Evolutionary conservation across 257 asterid species (phyloP).

Genomic region (Rubia yunnanensis): DNA sequence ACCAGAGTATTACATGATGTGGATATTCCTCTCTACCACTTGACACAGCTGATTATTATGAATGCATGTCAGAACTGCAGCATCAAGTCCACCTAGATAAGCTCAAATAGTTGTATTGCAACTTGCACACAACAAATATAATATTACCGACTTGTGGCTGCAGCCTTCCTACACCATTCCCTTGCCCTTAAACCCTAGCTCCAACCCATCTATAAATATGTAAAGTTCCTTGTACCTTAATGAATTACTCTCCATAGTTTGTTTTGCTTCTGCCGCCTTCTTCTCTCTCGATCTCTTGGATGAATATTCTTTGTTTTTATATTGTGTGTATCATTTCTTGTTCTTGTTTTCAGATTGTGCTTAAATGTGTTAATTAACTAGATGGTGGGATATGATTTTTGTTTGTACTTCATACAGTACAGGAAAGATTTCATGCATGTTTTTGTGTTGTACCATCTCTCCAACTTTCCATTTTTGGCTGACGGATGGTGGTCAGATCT

Average conservation of each 20-base stretch:
- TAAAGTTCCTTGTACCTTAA: not conserved
- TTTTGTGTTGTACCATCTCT: no score
- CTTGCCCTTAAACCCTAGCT: not conserved
- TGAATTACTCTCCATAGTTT: not conserved
- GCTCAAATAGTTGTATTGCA: not conserved
- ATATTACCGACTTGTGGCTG: not conserved
- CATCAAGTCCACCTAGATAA: not conserved
- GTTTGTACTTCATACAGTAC: not conserved
- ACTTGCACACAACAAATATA: not conserved
- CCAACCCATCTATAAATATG: not conserved
- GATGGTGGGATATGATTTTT: not conserved
- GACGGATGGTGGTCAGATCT: not conserved
- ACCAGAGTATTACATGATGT: no score
- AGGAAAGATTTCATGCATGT: no score
- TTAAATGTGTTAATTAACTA: not conserved
- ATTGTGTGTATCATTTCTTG: no score
- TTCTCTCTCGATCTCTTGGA: not conserved
- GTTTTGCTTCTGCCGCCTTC: not conserved
- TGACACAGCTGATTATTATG: no score
- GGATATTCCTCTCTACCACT: no score
- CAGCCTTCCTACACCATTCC: not conserved
- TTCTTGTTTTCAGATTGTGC: not conserved
- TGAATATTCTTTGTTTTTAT: no score
- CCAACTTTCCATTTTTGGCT: not conserved
- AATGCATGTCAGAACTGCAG: not conserved